Conservation (phyloP, 2,329 filamentous ascomycete species). For the Cordyceps farinosa region DNA sequence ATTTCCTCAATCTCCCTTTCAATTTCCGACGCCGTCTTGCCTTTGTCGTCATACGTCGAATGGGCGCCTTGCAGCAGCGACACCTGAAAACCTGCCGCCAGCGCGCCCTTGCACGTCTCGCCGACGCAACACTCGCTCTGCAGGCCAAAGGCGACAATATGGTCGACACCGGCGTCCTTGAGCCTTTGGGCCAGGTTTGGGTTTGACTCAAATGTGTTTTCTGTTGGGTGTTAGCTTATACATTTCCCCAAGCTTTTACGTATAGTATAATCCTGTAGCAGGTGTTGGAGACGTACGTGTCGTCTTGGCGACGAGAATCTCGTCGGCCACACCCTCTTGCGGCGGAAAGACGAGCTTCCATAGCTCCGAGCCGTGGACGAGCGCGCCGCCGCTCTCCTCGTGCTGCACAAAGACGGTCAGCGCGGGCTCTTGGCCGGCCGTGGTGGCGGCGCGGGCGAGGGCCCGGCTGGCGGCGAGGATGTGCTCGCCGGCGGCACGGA, state of each 20-base stretch:
- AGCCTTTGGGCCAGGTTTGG: constrained; percentile 27
- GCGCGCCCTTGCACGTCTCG: constrained; percentile 27
- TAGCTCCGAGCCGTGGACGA: constrained; percentile 25
- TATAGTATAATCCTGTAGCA: too few relatives aligned
- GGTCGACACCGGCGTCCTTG: constrained; percentile 22
- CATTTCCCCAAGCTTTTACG: too few relatives aligned
- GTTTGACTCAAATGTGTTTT: constrained; percentile 30
- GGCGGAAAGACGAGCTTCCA: constrained; percentile 32
- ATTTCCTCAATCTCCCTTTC: constrained; percentile 29
- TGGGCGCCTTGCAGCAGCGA: constrained; percentile 30
- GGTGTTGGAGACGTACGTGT: constrained; percentile 23
- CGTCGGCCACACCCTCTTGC: constrained; percentile 19
- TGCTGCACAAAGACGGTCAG: constrained; percentile 31
- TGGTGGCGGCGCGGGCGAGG: constrained; percentile 11
- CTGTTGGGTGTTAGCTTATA: constrained; percentile 16
- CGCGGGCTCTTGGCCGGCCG: background rate
- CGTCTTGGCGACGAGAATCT: constrained; percentile 28
- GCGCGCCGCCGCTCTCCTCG: constrained; percentile 24
- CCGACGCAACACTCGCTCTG: constrained; percentile 33
- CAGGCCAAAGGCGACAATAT: constrained; percentile 29
- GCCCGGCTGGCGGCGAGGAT: constrained; percentile 25
- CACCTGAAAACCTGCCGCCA: constrained; percentile 29
- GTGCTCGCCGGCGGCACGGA: constrained; percentile 22
- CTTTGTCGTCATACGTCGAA: constrained; percentile 28
- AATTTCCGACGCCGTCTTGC: constrained; percentile 26